These are phyloP conservation scores for Trichoderma aggressivum DNA, from an alignment of 2,329 filamentous ascomycete genomes.

Conservation along the genomic window DNA sequence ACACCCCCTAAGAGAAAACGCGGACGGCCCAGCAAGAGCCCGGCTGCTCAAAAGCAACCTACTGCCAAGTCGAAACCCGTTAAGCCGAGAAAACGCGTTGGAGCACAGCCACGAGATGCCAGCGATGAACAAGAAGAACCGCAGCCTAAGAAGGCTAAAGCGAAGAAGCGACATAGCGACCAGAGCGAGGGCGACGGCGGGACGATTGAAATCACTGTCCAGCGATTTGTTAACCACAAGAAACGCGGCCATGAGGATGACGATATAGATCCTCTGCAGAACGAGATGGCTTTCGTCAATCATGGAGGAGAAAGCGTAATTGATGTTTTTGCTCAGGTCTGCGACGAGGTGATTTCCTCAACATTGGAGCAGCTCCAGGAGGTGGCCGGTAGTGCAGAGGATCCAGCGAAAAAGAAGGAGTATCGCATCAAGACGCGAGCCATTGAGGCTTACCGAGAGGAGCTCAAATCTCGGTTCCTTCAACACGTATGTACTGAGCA, in stretches of 20 bases:
- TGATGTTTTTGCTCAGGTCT: slow-evolving; percentile 60
- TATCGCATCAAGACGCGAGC: slow-evolving; percentile 53
- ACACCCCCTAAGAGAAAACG: slow-evolving; percentile 37
- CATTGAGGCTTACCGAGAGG: slow-evolving; percentile 56
- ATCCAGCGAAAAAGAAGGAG: slow-evolving; percentile 50
- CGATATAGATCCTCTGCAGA: slow-evolving; percentile 44
- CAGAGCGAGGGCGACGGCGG: slow-evolving; percentile 26
- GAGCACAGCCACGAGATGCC: background rate
- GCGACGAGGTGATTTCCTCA: slow-evolving; percentile 56
- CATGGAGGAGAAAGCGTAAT: slow-evolving; percentile 57
- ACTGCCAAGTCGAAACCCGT: slow-evolving; percentile 25
- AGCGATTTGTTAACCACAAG: slow-evolving; percentile 54
- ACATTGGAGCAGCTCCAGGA: slow-evolving; percentile 48
- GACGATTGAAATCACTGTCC: slow-evolving; percentile 55
- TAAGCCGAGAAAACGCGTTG: slow-evolving; percentile 22
- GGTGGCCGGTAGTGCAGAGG: slow-evolving; percentile 37
- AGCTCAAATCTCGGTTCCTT: slow-evolving; percentile 53
- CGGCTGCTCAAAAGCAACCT: slow-evolving; percentile 42
- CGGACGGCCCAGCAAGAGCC: slow-evolving; percentile 37
- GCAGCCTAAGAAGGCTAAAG: slow-evolving; percentile 21
- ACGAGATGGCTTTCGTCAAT: slow-evolving; percentile 52
- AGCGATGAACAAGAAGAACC: slow-evolving; percentile 8
- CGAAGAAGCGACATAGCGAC: slow-evolving; percentile 24
- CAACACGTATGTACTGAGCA: slow-evolving; percentile 50
- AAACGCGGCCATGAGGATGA: slow-evolving; percentile 40